A percentile compares a stretch with the other conserved stretches of the same genome.
Conservation (phyloP, 352 stramenopile genomes). For the Pythium insidiosum region DNA sequence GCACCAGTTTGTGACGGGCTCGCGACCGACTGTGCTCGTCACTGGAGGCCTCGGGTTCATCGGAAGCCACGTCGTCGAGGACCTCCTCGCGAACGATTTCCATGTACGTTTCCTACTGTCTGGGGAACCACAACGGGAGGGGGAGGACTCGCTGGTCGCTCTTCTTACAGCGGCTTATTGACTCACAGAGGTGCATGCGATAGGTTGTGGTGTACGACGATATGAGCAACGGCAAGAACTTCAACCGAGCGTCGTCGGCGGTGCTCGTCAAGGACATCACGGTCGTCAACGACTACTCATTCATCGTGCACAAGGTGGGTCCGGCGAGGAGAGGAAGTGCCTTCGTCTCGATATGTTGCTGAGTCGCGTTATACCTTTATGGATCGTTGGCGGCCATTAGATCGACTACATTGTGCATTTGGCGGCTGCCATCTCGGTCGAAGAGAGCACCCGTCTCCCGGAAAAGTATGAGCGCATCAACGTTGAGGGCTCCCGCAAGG, state of each 20-base stretch:
- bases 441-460: slow-evolving; percentile 76
- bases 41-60: slow-evolving; percentile 81
- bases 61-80: slow-evolving; percentile 79
- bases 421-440: slow-evolving; percentile 76
- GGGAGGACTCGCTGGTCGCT: no score
- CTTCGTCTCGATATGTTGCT: not conserved
- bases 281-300: slow-evolving; percentile 66
- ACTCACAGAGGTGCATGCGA: slow-evolving; percentile 1
- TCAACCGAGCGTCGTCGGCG: slow-evolving; percentile 59
- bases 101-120: slow-evolving; percentile 29
- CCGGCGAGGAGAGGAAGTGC: not conserved
- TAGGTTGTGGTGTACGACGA: slow-evolving; percentile 83
- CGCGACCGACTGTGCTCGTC: slow-evolving; percentile 57
- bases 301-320: slow-evolving; percentile 68
- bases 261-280: slow-evolving; percentile 84
- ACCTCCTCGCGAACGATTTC: slow-evolving; percentile 68
- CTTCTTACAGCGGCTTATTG: not conserved
- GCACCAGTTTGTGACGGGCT: no score
- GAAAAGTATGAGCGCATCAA: slow-evolving; percentile 86
- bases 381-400: slow-evolving; percentile 10
- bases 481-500: slow-evolving; percentile 71
- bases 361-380: not conserved
- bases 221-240: slow-evolving; percentile 87
- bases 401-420: slow-evolving; percentile 82
- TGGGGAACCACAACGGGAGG: no score